Percentiles rank a stretch among this genome's conserved stretches.
Evolutionary conservation across 2,329 filamentous ascomycete species (phyloP).

Genomic region (Trichoderma polysporum): DNA sequence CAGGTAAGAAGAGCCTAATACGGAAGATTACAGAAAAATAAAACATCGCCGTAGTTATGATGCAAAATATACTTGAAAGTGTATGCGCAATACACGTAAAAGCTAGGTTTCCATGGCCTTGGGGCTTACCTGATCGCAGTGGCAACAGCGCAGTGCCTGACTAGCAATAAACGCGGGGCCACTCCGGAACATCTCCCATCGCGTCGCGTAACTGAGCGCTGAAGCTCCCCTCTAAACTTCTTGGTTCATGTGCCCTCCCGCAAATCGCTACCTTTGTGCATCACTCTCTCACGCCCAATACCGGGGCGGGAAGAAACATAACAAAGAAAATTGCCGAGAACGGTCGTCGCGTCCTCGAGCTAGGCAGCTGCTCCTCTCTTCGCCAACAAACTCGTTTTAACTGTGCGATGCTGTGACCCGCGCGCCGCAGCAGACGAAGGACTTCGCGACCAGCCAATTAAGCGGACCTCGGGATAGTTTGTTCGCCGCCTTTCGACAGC

Average conservation of each 20-base stretch:
- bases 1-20: neutral
- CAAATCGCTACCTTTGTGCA: constrained; percentile 14
- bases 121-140: neutral
- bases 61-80: neutral
- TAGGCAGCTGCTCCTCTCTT: constrained; percentile 2
- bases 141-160: neutral
- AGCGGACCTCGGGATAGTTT: constrained; percentile 18
- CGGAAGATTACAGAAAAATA: neutral
- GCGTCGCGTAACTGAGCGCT: constrained; percentile 19
- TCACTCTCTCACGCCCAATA: constrained; percentile 12
- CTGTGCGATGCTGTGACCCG: constrained; percentile 29
- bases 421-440: constrained; percentile 23
- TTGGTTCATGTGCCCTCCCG: constrained; percentile 1
- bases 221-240: constrained; percentile 19
- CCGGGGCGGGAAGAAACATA: neutral
- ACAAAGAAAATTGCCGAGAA: constrained; percentile 6
- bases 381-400: constrained; percentile 10
- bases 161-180: constrained; percentile 14
- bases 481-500: constrained; percentile 8
- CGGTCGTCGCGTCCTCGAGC: constrained; percentile 7
- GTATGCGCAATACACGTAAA: neutral
- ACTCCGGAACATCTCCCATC: constrained; percentile 17
- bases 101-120: neutral
- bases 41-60: no score
- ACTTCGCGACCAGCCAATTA: constrained; percentile 25